Conservation (phyloP, 495 filamentous ascomycete genomes). For the Umbilicaria muhlenbergii region DNA sequence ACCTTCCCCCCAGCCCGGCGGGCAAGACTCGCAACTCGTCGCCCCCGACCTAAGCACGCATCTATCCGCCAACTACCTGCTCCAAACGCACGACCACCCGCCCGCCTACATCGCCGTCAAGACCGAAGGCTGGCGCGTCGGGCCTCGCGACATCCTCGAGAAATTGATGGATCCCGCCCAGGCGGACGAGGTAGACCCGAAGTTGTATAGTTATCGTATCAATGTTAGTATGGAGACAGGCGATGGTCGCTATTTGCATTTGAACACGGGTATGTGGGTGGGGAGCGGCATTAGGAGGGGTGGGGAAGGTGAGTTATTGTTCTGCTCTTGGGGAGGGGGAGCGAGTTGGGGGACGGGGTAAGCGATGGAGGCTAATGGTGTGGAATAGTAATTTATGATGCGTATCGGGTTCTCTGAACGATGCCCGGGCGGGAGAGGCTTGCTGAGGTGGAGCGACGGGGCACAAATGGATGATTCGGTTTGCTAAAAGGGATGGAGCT, state of each 20-base stretch:
- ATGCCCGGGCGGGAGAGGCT: too few species aligned
- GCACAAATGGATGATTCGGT: too few species aligned
- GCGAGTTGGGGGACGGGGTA: neutral
- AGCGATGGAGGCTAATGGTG: neutral
- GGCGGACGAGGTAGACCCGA: conserved; percentile 37
- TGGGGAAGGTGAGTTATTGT: conserved; percentile 29
- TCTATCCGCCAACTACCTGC: conserved; percentile 35
- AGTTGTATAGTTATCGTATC: conserved; percentile 40
- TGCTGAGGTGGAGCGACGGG: too few species aligned
- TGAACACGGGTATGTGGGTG: conserved; percentile 48
- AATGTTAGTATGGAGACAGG: conserved; percentile 44
- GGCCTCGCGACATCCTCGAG: conserved; percentile 40
- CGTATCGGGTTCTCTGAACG: conserved; percentile 14
- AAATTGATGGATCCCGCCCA: conserved; percentile 35
- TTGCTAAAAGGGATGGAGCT: too few species aligned
- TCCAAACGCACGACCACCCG: conserved; percentile 42
- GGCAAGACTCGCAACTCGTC: conserved; percentile 42
- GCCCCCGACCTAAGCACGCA: conserved; percentile 38
- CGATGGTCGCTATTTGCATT: conserved; percentile 43
- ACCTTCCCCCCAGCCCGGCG: conserved; percentile 29
- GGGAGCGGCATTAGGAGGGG: conserved; percentile 41
- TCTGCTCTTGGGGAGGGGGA: too few species aligned
- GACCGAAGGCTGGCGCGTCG: conserved; percentile 39
- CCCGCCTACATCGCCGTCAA: conserved; percentile 45
- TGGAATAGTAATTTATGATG: conserved; percentile 15